Percentiles rank a stretch among this genome's conserved stretches.
Evolutionary conservation across 2,329 filamentous ascomycete genomes (phyloP).

Genomic region (Scytalidium sp.): DNA sequence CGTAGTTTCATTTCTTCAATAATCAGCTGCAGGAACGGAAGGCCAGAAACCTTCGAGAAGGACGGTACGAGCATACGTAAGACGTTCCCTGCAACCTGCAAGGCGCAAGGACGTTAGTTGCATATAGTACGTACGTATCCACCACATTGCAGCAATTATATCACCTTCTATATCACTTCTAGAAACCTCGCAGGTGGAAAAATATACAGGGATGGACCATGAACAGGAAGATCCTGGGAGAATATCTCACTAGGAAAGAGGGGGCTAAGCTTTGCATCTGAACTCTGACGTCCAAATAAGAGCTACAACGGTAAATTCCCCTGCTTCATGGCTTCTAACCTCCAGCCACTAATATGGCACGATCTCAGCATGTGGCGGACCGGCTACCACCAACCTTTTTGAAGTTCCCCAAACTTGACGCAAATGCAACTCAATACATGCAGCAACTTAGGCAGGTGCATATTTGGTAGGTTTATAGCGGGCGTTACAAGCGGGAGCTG

Average conservation of each 20-base stretch:
- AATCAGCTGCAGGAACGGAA: background rate
- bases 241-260: no score
- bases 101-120: background rate
- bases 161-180: background rate
- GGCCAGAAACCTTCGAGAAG: background rate
- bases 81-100: background rate
- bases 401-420: background rate
- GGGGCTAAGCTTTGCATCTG: no score
- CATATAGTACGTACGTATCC: background rate
- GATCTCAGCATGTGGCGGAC: slow-evolving; percentile 4
- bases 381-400: background rate
- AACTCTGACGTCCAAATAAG: no score
- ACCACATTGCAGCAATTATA: background rate
- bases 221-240: no score
- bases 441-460: no score
- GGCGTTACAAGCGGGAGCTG: no score
- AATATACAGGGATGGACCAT: background rate
- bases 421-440: no score
- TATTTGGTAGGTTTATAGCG: no score
- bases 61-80: background rate
- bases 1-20: background rate
- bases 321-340: background rate
- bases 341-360: slow-evolving; percentile 1
- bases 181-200: background rate
- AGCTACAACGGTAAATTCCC: background rate